Base-by-base conservation (phyloP, 257 asterid genomes). In the Solanum bulbocastanum region DNA sequence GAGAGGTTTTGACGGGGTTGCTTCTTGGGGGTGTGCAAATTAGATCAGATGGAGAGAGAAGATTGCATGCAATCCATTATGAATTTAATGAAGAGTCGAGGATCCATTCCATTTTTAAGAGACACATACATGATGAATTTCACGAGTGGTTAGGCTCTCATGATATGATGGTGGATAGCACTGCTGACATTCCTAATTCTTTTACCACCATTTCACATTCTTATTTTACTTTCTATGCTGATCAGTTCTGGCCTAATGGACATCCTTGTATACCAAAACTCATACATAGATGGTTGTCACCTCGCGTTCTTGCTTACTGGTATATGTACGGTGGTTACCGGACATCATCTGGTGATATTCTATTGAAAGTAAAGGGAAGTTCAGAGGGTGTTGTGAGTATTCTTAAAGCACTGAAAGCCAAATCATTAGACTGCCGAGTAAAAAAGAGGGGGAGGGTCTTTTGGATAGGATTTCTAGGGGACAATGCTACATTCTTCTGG, bases 281-380 rank as follows among this genome's bases (percentile, higher is more conserved):
- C 69, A 92, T 97, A 83, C 96, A 96, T 58, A 90, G 98, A 88
- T 97, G 99, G 99, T 37, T 97, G 88, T 95, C 99, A 2, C 98
- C 98, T 65, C 93, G 95, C 44, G 97, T 93, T 90, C 96, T 97
- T 90, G 99, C 99, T 14, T 96, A 95, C 76, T 97, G 99, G 99
- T 97, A 95, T 39, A 97, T 97, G 99, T 95, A 94, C 37, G 94
- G 95, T 4, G 99, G 99, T 39, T 91, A 93, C 86, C 94, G 93
- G 88, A 95, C 98, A 37, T 91, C 96, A 9, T 90, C 94, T 2
- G 98, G 99, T 52, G 98, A 97, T 88, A 94, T 97, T 87, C 85
- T 97, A 74, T 90, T 97, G 94, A 96, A 89, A 93, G 89, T 95
- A 87, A 95, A 87, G 91, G 96, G 94, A 33, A 88, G 91, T 84